Evolutionary conservation across 305 asterid species (phyloP).

Genomic region (Plantago lanceolata): DNA sequence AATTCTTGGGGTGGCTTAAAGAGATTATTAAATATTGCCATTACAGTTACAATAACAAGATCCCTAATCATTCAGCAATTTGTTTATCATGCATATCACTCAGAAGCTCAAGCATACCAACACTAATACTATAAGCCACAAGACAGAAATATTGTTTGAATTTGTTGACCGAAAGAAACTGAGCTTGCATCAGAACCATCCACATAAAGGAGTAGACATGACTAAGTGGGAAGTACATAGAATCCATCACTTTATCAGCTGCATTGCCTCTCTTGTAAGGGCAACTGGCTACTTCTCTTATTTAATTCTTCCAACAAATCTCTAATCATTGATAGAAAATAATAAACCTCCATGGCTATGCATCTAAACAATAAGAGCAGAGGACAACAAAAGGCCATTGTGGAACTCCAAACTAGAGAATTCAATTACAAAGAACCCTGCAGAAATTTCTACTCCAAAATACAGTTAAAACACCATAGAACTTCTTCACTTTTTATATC

Average conservation of each 20-base stretch:
- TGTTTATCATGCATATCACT: slow-evolving; percentile 17
- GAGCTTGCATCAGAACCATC: slow-evolving; percentile 31
- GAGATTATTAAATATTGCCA: slow-evolving; percentile 8
- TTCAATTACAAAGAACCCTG: slow-evolving; percentile 12
- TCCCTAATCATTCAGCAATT: slow-evolving; percentile 13
- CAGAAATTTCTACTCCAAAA: slow-evolving; percentile 6
- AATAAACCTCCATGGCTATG: slow-evolving; percentile 10
- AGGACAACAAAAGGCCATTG: slow-evolving; percentile 32
- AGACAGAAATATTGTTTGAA: slow-evolving; percentile 28
- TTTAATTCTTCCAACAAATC: slow-evolving; percentile 19
- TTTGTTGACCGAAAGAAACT: slow-evolving; percentile 24
- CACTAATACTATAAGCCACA: slow-evolving; percentile 23
- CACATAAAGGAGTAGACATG: slow-evolving; percentile 38
- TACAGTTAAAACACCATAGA: neutral
- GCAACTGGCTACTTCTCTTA: slow-evolving; percentile 19
- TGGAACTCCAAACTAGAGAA: slow-evolving; percentile 14
- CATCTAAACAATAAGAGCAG: slow-evolving; percentile 32
- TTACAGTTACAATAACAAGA: slow-evolving; percentile 8
- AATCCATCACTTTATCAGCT: slow-evolving; percentile 34
- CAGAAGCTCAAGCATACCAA: slow-evolving; percentile 20
- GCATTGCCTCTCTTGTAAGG: slow-evolving; percentile 25
- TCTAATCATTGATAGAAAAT: slow-evolving; percentile 16
- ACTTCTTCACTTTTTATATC: slow-evolving; percentile 1
- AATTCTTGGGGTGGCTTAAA: slow-evolving; percentile 19
- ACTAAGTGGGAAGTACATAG: slow-evolving; percentile 43